Evolutionary conservation across 805 yeast genomes (phyloP).

Genomic region (Cyberlindnera galapagoensis): DNA sequence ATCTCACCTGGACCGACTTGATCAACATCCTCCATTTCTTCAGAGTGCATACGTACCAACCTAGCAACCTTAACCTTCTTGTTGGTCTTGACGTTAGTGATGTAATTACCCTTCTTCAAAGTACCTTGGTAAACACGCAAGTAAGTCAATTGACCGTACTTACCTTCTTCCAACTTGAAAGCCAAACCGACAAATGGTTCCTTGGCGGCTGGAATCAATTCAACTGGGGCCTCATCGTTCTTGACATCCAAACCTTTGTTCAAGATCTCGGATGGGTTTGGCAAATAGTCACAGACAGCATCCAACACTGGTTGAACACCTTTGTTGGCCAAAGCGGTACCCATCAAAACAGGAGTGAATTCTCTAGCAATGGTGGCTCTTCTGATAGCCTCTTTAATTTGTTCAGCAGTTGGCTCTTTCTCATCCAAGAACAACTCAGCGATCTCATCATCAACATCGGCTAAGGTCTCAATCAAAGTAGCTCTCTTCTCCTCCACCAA

Average conservation of each 20-base stretch:
- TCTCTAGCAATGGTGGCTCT: slow-evolving; percentile 91
- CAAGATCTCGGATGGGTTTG: slow-evolving; percentile 89
- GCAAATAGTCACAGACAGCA: slow-evolving; percentile 92
- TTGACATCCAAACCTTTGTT: slow-evolving; percentile 82
- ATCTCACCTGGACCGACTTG: slow-evolving; percentile 98
- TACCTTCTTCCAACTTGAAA: slow-evolving; percentile 98
- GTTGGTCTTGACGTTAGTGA: slow-evolving; percentile 85
- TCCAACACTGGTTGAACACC: slow-evolving; percentile 95
- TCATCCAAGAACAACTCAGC: slow-evolving; percentile 92
- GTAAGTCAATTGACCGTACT: slow-evolving; percentile 95
- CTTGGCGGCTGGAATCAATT: slow-evolving; percentile 61
- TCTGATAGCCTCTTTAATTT: slow-evolving; percentile 85
- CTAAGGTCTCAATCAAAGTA: slow-evolving; percentile 82
- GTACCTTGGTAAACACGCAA: slow-evolving; percentile 96
- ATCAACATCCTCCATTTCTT: slow-evolving; percentile 96
- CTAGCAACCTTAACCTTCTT: slow-evolving; percentile 91
- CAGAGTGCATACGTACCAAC: slow-evolving; percentile 96
- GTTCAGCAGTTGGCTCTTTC: slow-evolving; percentile 75
- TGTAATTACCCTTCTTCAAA: slow-evolving; percentile 82
- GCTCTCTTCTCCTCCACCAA: slow-evolving; percentile 88
- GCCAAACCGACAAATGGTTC: slow-evolving; percentile 94
- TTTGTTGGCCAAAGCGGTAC: slow-evolving; percentile 94
- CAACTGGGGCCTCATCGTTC: slow-evolving; percentile 59
- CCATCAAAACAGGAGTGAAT: slow-evolving; percentile 99
- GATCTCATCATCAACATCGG: slow-evolving; percentile 97